Evolutionary conservation across 2,329 filamentous ascomycete genomes (phyloP).

Genomic region (Parasarocladium wereldwijsianum): DNA sequence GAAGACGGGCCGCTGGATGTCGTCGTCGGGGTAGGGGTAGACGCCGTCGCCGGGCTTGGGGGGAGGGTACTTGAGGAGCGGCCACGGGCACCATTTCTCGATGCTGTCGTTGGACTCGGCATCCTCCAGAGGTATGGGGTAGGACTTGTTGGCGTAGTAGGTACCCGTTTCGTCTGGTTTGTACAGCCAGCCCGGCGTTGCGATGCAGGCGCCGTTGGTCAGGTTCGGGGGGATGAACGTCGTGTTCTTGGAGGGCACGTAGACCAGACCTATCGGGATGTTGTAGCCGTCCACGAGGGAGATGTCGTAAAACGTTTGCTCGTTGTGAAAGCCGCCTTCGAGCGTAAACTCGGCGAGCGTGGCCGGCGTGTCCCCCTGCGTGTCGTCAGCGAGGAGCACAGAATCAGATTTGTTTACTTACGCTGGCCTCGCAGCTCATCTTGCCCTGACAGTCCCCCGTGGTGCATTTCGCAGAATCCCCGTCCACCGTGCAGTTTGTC

Average conservation of each 20-base stretch:
- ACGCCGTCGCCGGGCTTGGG: conserved; percentile 58
- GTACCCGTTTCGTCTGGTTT: conserved; percentile 36
- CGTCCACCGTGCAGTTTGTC: conserved; percentile 68
- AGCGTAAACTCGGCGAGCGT: conserved; percentile 74
- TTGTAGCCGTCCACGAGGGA: conserved; percentile 80
- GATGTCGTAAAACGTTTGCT: conserved; percentile 70
- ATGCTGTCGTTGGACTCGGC: conserved; percentile 41
- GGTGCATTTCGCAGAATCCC: conserved; percentile 50
- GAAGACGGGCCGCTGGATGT: conserved; percentile 55
- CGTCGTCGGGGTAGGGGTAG: conserved; percentile 68
- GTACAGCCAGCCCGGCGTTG: conserved; percentile 47
- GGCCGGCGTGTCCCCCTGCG: conserved; percentile 57
- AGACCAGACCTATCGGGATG: conserved; percentile 50
- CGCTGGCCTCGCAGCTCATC: conserved; percentile 53
- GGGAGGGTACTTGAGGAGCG: conserved; percentile 54
- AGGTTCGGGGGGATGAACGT: conserved; percentile 59
- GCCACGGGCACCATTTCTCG: conserved; percentile 66
- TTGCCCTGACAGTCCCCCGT: conserved; percentile 66
- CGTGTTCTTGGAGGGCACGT: conserved; percentile 45
- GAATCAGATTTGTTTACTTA: conserved; percentile 22
- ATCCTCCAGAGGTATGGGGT: conserved; percentile 53
- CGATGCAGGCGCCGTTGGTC: conserved; percentile 65
- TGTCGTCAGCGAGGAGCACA: conserved; percentile 4
- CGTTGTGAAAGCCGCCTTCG: conserved; percentile 41
- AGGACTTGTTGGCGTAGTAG: conserved; percentile 48